phyloP scores from a whole-genome alignment of 1,139 yeast genomes.

The Candida tropicalis region DNA sequence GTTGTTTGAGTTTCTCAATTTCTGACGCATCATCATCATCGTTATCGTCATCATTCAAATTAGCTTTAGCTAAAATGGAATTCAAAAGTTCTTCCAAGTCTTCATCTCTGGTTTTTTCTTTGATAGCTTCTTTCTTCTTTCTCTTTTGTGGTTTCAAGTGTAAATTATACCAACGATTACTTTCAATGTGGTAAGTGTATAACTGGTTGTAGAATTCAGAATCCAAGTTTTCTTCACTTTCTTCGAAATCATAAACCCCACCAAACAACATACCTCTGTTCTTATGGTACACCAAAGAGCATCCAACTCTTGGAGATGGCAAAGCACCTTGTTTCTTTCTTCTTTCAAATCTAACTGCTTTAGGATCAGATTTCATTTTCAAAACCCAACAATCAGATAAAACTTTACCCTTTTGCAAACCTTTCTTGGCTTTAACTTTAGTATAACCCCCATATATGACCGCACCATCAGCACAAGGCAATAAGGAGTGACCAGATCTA shows the following conservation, averaged over 20 bases:
- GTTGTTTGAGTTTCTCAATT: slow-evolving; percentile 40
- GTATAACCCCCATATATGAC: slow-evolving; percentile 92
- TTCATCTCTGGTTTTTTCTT: slow-evolving; percentile 65
- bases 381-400: slow-evolving; percentile 84
- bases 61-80: slow-evolving; percentile 70
- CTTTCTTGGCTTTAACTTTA: slow-evolving; percentile 88
- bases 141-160: slow-evolving; percentile 65
- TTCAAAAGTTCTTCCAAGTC: slow-evolving; percentile 83
- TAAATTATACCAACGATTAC: slow-evolving; percentile 86
- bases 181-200: slow-evolving; percentile 80
- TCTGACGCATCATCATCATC: slow-evolving; percentile 45
- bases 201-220: slow-evolving; percentile 83
- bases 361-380: slow-evolving; percentile 86
- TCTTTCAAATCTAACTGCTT: slow-evolving; percentile 82
- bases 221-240: slow-evolving; percentile 88
- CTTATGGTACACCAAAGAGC: slow-evolving; percentile 85
- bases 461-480: slow-evolving; percentile 84
- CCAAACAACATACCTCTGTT: slow-evolving; percentile 94
- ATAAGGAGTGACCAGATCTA: slow-evolving; percentile 88
- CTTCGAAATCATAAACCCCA: slow-evolving; percentile 93
- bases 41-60: slow-evolving; percentile 59
- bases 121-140: slow-evolving; percentile 45
- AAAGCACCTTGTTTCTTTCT: slow-evolving; percentile 86
- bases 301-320: slow-evolving; percentile 94
- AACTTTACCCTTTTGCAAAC: slow-evolving; percentile 90